Base-by-base conservation (phyloP, 1,284 basidiomycete genomes). In the Mycena citricolor region DNA sequence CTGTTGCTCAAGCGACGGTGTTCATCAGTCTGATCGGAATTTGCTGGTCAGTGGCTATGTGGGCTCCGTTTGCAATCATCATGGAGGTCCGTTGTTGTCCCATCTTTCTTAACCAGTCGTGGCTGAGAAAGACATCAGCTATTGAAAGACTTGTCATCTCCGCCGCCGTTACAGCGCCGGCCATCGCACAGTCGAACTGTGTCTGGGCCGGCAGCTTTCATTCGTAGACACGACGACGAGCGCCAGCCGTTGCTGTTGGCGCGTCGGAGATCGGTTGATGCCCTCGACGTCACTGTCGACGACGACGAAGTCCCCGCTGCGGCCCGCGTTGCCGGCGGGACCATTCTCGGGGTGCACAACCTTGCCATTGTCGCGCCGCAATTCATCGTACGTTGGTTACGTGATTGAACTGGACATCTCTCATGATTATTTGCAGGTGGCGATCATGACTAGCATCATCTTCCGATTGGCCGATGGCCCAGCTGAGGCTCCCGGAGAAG, bases 271-370 rank as follows among this genome's bases (percentile, higher is more conserved):
- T 88, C 88, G 5, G 76, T 78, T 35, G 70, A 77, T 38, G 75
- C 76, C 21, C 71, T 73, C 20, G 76, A 76, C 40, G 61, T 60
- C 14, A 50, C 54, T 39, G 59, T 65, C 30, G 68, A 73, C 30
- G 71, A 75, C 37, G 67, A 72, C 32, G 68, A 69, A 43, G 65
- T 72, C 32, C 64, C 65, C 4, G 68, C 76, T 30, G 59, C 65
- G 8, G 74, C 74, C 24, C 77, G 81, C 12, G 70, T 88, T 34
- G 87, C 91, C 0, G 94, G 94, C n/a, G 94, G 94, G 1, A 94
- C 92, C 2, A 86, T 97, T 34, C 76, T 97, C 34, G 94, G 94
- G 3, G 94, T 98, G 31, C 94, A 98, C 64, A 97, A 97, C 59
- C 71, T 97, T 5, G 90, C 94, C 3, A 92, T 95, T 50, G 93